Percentiles rank a stretch among this genome's conserved stretches.
phyloP scores from a whole-genome alignment of 495 filamentous ascomycete genomes.

The Tricharina praecox region DNA sequence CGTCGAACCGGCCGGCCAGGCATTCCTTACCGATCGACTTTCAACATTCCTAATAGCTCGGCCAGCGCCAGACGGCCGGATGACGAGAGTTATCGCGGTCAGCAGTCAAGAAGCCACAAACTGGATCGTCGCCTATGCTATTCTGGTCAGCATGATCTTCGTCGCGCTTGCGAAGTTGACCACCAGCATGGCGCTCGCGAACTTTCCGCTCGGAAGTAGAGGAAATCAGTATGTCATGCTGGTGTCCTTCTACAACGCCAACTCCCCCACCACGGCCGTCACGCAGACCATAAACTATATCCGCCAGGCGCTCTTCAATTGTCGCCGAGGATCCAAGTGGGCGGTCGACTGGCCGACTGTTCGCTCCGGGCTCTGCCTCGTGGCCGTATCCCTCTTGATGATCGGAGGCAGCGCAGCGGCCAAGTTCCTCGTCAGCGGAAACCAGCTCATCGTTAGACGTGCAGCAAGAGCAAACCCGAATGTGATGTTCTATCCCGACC shows the following conservation, averaged over 20 bases:
- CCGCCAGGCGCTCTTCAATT: neutral
- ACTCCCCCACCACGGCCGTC: neutral
- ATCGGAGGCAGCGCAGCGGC: neutral
- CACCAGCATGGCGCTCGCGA: neutral
- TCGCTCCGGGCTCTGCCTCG: neutral
- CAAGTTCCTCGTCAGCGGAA: neutral
- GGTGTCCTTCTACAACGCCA: neutral
- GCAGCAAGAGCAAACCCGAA: conserved; percentile 1
- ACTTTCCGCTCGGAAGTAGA: neutral
- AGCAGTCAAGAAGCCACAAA: neutral
- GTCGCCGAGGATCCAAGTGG: neutral
- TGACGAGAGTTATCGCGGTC: too few relatives aligned
- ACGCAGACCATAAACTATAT: neutral
- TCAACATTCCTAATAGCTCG: neutral
- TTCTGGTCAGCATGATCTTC: conserved; percentile 1
- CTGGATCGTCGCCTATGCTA: conserved; percentile 5
- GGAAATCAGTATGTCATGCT: conserved; percentile 8
- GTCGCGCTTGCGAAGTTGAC: neutral
- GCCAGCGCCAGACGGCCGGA: neutral
- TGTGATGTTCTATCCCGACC: neutral
- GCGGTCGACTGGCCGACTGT: neutral
- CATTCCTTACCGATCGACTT: neutral
- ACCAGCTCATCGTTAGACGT: neutral
- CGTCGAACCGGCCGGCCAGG: neutral
- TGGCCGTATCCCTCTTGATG: neutral